Base-by-base conservation (phyloP, 495 filamentous ascomycete species). In the Penicillium riverlandense region DNA sequence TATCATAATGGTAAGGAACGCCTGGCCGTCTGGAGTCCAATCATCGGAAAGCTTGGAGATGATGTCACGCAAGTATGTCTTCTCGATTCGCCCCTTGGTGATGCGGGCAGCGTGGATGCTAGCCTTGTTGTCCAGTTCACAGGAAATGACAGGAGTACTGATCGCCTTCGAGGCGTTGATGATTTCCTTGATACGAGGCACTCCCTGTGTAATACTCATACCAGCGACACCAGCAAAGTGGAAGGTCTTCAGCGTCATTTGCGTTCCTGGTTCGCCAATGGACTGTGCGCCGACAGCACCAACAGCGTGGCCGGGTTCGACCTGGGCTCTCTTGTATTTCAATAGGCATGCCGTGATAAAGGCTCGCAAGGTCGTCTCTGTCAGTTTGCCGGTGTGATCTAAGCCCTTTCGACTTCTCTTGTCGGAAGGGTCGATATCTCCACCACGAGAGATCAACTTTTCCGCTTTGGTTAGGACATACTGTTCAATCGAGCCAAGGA, bases 181-280 rank as follows among this genome's bases (percentile, higher is more conserved):
- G 56, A 98, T 98, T 76, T 98, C 92, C 69, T 97, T 98, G 64
- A 98, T 97, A 79, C 92, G 92, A 2, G 92, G 92, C 2, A 98
- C 92, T 83, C 92, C 92, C 59, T 95, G 88, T 0, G 94, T 98
- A 55, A 97, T 92, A 75, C 86, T 94, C 91, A 98, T 96, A 56
- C 90, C 90, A 16, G 91, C 94, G 49, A 98, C 94, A 85, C 92
- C 92, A 56, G 92, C 92, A 70, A 98, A 98, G 84, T 98, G 92
- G 83, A 98, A 98, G 62, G 92, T 98, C 70, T 97, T 97, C 55
- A 98, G 72, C 2, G 92, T 98, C 94, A 98, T 98, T 65, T 98
- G 94, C 4, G 94, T 98, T 60, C 94, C 92, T 0, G 94, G 92
- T 57, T 98, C 94, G 59, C 94, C 92, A 57, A 98, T 97, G 28